Evolutionary conservation across 1,284 basidiomycete species (phyloP).

Genomic region (Pseudozyma flocculosa): DNA sequence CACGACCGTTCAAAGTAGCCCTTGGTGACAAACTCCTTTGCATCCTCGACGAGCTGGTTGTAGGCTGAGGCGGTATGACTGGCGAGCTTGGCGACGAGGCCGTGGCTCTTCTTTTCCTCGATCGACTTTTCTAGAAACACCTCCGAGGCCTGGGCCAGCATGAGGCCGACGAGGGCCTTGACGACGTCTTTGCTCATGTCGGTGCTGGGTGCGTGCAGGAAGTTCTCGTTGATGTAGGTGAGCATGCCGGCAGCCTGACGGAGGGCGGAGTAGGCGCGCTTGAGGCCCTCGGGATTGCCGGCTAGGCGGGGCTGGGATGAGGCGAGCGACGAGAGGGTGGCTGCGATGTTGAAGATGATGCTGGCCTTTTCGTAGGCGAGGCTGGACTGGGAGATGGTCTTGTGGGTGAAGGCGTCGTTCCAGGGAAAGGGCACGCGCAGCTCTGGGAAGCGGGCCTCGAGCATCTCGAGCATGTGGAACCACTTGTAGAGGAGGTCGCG

Average conservation of each 20-base stretch:
- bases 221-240: conserved; percentile 99
- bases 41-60: conserved; percentile 75
- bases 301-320: conserved; percentile 67
- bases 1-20: conserved; percentile 94
- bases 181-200: conserved; percentile 92
- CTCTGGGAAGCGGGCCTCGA: conserved; percentile 94
- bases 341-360: conserved; percentile 93
- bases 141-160: conserved; percentile 90
- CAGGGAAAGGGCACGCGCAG: conserved; percentile 93
- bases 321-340: conserved; percentile 87
- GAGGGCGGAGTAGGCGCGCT: conserved; percentile 89
- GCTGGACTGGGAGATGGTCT: conserved; percentile 89
- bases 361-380: conserved; percentile 98
- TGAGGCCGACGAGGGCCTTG: conserved; percentile 82
- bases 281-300: conserved; percentile 72
- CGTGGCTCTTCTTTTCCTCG: conserved; percentile 62
- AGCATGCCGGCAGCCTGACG: conserved; percentile 94
- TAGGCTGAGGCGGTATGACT: conserved; percentile 82
- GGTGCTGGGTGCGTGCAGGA: conserved; percentile 95
- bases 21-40: conserved; percentile 92
- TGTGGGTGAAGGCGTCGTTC: conserved; percentile 88
- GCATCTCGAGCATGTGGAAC: conserved; percentile 96
- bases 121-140: conserved; percentile 91
- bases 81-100: conserved; percentile 80
- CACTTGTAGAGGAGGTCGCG: conserved; percentile 97